These are phyloP conservation scores for Wallacemonas rigidus DNA, from an alignment of 208 protist genomes.

Conservation along the genomic window DNA sequence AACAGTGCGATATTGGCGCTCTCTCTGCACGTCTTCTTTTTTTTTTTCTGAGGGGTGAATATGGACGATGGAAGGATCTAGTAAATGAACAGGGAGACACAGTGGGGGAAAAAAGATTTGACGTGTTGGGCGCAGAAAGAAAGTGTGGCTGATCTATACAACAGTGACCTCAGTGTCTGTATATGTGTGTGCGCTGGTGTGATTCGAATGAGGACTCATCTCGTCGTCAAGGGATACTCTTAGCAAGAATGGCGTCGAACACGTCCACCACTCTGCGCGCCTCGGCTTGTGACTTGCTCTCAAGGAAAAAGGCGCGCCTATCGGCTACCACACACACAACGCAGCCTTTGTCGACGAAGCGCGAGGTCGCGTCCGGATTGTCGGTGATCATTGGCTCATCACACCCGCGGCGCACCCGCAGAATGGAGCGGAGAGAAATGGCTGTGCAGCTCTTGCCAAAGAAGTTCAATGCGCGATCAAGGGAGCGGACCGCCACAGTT, in stretches of 20 bases:
- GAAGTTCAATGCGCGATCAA: slow-evolving; percentile 31
- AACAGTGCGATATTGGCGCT: too few species aligned
- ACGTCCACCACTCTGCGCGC: slow-evolving; percentile 35
- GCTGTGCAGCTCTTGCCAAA: slow-evolving; percentile 45
- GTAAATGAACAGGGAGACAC: neutral
- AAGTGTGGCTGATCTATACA: neutral
- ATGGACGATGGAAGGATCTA: neutral
- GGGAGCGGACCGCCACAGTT: slow-evolving; percentile 31
- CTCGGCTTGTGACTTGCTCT: slow-evolving; percentile 35
- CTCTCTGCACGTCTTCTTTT: too few species aligned
- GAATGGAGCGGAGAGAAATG: slow-evolving; percentile 36
- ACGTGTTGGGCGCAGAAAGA: neutral
- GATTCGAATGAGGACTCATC: too few species aligned
- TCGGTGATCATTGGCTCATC: slow-evolving; percentile 40
- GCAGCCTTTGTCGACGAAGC: slow-evolving; percentile 33
- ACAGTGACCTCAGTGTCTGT: too few species aligned
- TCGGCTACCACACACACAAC: slow-evolving; percentile 50
- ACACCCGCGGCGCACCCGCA: slow-evolving; percentile 50
- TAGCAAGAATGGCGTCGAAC: neutral
- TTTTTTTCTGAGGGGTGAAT: too few species aligned
- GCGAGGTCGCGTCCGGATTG: slow-evolving; percentile 21
- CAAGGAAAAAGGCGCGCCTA: slow-evolving; percentile 63
- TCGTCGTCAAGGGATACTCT: neutral
- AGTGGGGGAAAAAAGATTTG: neutral
- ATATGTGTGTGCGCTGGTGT: too few species aligned